A percentile compares a stretch with the other conserved stretches of the same genome.
These are phyloP conservation scores for Blastomyces parvus DNA, from an alignment of 2,329 filamentous ascomycete species.

Conservation along the genomic window DNA sequence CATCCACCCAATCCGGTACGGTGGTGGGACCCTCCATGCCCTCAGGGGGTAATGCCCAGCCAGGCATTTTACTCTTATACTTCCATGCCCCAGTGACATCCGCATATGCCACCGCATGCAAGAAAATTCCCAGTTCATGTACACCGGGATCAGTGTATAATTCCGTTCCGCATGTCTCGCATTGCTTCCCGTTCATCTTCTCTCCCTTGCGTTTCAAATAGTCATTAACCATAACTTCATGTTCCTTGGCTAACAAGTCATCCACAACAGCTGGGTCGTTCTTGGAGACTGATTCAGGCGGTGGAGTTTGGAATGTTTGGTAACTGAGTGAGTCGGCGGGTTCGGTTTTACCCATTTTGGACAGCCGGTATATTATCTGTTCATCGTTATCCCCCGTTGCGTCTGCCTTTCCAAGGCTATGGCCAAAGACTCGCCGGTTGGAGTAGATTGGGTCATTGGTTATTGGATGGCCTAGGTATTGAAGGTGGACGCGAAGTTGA, in stretches of 20 bases:
- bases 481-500: constrained; percentile 87
- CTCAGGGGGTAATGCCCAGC: constrained; percentile 74
- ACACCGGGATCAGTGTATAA: constrained; percentile 85
- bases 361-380: constrained; percentile 76
- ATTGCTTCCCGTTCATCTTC: constrained; percentile 79
- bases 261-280: constrained; percentile 30
- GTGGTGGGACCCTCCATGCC: constrained; percentile 62
- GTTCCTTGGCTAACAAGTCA: constrained; percentile 34
- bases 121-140: constrained; percentile 85
- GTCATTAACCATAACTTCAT: constrained; percentile 77
- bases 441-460: constrained; percentile 97
- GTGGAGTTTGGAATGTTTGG: constrained; percentile 45
- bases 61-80: constrained; percentile 74
- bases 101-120: constrained; percentile 86
- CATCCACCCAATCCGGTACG: constrained; percentile 42
- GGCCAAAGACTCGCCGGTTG: constrained; percentile 84
- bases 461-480: constrained; percentile 90
- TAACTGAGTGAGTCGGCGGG: constrained; percentile 84
- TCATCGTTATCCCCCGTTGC: constrained; percentile 66
- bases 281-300: constrained; percentile 27
- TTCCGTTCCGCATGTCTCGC: constrained; percentile 72
- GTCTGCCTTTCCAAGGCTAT: constrained; percentile 61
- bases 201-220: constrained; percentile 89
- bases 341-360: constrained; percentile 88
- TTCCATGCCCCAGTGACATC: constrained; percentile 75